phyloP scores from a whole-genome alignment of 352 stramenopile genomes.

The Phytophthora litchii region DNA sequence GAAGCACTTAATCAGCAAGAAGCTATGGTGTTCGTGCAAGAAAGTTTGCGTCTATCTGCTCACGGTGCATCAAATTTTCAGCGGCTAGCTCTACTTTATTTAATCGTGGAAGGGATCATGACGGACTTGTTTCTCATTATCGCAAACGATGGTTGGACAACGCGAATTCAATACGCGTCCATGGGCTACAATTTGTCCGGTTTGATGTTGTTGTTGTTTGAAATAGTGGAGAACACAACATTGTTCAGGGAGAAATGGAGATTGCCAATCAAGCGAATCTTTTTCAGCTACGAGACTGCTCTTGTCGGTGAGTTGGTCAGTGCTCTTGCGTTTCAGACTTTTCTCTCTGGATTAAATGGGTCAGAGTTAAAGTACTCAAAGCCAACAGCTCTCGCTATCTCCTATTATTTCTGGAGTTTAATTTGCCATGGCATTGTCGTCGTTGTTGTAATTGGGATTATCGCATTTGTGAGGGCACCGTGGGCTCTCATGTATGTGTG shows the following conservation, averaged over 20 bases:
- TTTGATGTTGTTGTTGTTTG: slow-evolving; percentile 13
- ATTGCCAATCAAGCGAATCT: slow-evolving; percentile 1
- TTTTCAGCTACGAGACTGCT: slow-evolving; percentile 21
- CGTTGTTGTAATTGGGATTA: neutral
- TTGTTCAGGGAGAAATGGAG: slow-evolving; percentile 9
- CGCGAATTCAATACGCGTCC: slow-evolving; percentile 10
- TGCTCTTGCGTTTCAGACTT: slow-evolving; percentile 9
- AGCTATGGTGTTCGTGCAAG: slow-evolving; percentile 17
- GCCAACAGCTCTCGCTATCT: slow-evolving; percentile 5
- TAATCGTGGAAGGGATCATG: slow-evolving; percentile 22
- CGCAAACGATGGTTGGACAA: slow-evolving; percentile 5
- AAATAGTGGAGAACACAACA: slow-evolving; percentile 11
- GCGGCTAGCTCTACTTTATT: slow-evolving; percentile 1
- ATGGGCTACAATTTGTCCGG: slow-evolving; percentile 20
- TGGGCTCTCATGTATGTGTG: slow-evolving; percentile 9
- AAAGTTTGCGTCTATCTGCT: slow-evolving; percentile 11
- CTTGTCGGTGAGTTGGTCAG: slow-evolving; percentile 11
- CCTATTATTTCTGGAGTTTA: slow-evolving; percentile 17
- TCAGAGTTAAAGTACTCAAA: slow-evolving; percentile 10
- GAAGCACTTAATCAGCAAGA: slow-evolving; percentile 5
- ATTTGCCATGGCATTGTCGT: slow-evolving; percentile 15
- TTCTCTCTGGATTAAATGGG: slow-evolving; percentile 14
- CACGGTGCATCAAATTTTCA: slow-evolving; percentile 16
- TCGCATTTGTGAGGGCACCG: neutral
- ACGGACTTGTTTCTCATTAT: slow-evolving; percentile 22